phyloP scores from a whole-genome alignment of 2,329 filamentous ascomycete species.

The Paracoccidioides lutzii region DNA sequence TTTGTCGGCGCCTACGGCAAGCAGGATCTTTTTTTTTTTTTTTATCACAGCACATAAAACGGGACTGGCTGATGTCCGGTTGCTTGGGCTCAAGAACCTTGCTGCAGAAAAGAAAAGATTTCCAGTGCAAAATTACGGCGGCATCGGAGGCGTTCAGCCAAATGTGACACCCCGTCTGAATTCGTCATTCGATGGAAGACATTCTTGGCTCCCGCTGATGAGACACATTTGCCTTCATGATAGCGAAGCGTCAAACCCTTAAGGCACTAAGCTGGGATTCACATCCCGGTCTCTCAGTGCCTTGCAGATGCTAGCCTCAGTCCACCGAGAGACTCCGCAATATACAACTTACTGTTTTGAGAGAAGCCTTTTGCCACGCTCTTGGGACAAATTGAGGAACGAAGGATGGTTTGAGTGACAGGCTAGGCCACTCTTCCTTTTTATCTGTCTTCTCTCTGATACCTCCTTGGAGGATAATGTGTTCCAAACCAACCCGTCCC shows the following conservation, averaged over 20 bases:
- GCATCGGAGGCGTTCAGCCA: neutral
- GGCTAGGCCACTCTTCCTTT: neutral
- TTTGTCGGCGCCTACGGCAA: neutral
- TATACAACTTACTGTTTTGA: neutral
- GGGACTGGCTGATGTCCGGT: neutral
- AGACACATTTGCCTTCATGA: conserved; percentile 6
- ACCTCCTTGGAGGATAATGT: neutral
- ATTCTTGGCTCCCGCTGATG: conserved; percentile 1
- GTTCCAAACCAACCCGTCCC: neutral
- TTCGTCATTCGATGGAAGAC: neutral
- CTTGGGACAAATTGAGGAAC: neutral
- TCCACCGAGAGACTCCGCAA: neutral
- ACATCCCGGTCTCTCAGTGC: conserved; percentile 1
- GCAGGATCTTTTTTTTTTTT: neutral
- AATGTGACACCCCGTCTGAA: neutral
- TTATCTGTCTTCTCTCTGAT: neutral
- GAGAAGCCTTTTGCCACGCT: neutral
- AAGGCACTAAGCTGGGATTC: conserved; percentile 4
- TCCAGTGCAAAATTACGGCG: neutral
- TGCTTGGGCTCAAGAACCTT: neutral
- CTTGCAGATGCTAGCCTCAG: neutral
- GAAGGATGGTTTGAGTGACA: conserved; percentile 1
- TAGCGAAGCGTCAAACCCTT: conserved; percentile 5
- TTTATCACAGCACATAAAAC: neutral
- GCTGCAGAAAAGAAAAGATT: neutral